These are phyloP conservation scores for Cinnamomum chago DNA, from an alignment of 164 flowering plant species.

Conservation along the genomic window DNA sequence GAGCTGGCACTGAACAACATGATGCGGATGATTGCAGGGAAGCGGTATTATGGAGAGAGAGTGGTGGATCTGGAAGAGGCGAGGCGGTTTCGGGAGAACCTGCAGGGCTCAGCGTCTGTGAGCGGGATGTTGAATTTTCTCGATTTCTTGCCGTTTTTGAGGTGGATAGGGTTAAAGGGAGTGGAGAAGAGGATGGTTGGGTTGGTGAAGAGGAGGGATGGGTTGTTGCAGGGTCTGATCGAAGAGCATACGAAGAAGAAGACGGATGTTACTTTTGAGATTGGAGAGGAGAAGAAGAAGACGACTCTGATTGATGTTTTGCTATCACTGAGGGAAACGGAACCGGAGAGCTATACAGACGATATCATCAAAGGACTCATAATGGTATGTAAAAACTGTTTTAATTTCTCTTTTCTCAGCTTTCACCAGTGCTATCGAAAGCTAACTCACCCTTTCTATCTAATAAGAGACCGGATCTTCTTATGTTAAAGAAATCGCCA, in stretches of 20 bases:
- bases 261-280: neutral
- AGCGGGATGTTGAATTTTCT: slow-evolving; percentile 9
- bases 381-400: slow-evolving; percentile 14
- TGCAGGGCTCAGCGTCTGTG: neutral
- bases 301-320: slow-evolving; percentile 16
- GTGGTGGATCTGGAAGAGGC: slow-evolving; percentile 20
- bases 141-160: slow-evolving; percentile 24
- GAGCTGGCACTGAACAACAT: slow-evolving; percentile 21
- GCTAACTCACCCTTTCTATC: too few relatives aligned
- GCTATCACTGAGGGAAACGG: slow-evolving; percentile 24
- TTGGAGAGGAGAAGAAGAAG: neutral
- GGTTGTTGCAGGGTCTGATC: slow-evolving; percentile 21
- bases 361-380: slow-evolving; percentile 28
- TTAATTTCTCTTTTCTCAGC: too few relatives aligned
- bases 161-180: slow-evolving; percentile 25
- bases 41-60: slow-evolving; percentile 20
- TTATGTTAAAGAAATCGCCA: too few relatives aligned
- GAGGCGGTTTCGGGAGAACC: slow-evolving; percentile 7
- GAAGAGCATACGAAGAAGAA: slow-evolving; percentile 5
- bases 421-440: too few relatives aligned
- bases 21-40: slow-evolving; percentile 19
- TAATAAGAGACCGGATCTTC: too few relatives aligned
- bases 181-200: slow-evolving; percentile 13
- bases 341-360: slow-evolving; percentile 33
- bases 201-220: slow-evolving; percentile 13